These are phyloP conservation scores for Colletotrichum sidae DNA, from an alignment of 2,329 filamentous ascomycete species.

Conservation along the genomic window DNA sequence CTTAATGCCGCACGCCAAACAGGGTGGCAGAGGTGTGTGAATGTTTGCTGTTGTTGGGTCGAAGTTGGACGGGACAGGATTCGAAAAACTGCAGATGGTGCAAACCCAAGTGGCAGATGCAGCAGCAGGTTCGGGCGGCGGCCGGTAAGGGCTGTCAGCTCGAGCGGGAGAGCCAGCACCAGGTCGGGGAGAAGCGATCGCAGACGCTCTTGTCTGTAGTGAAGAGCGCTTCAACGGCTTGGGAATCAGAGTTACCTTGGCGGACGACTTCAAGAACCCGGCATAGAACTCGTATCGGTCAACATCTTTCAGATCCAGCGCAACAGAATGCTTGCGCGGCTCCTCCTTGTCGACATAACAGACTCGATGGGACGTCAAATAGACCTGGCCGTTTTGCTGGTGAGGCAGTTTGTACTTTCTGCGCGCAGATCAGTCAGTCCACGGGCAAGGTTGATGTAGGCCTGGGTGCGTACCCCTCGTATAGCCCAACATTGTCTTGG, in stretches of 20 bases:
- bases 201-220: constrained; percentile 64
- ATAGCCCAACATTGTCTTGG: constrained; percentile 96
- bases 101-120: constrained; percentile 90
- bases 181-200: constrained; percentile 58
- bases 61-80: constrained; percentile 92
- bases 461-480: constrained; percentile 83
- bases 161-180: constrained; percentile 60
- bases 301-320: constrained; percentile 89
- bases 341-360: constrained; percentile 95
- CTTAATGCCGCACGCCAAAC: constrained; percentile 93
- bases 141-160: constrained; percentile 55
- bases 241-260: constrained; percentile 90
- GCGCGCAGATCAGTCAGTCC: constrained; percentile 1
- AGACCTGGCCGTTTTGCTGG: constrained; percentile 95
- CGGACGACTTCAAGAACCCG: constrained; percentile 92
- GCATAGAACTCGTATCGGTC: constrained; percentile 93
- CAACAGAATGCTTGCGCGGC: constrained; percentile 85
- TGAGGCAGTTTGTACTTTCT: constrained; percentile 96
- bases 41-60: constrained; percentile 84
- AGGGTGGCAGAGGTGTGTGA: constrained; percentile 85
- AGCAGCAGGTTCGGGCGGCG: constrained; percentile 57
- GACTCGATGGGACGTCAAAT: constrained; percentile 92
- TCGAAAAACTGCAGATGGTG: constrained; percentile 94
- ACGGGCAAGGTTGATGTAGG: not conserved
- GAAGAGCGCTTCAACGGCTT: constrained; percentile 79